Percentiles rank a stretch among this genome's conserved stretches.
These are phyloP conservation scores for Echria macrotheca DNA, from an alignment of 495 filamentous ascomycete species.

Conservation along the genomic window DNA sequence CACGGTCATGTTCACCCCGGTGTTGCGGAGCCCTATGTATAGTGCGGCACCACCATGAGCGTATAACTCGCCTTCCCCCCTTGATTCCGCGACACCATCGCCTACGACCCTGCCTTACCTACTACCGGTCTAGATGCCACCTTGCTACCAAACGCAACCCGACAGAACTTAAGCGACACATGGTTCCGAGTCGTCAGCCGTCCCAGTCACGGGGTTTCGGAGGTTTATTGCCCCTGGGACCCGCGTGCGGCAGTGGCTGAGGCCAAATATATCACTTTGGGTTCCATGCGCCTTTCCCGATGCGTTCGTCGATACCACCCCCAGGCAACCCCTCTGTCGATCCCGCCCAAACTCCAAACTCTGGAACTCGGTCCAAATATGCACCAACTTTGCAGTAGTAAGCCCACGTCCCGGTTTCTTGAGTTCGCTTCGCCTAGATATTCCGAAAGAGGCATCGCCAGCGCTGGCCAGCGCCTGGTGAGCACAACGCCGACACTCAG, in stretches of 20 bases:
- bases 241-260: neutral
- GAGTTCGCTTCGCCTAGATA: neutral
- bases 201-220: neutral
- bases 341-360: neutral
- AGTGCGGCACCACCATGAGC: too few species aligned
- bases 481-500: too few species aligned
- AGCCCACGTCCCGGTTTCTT: neutral
- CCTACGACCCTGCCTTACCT: neutral
- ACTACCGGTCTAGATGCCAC: neutral
- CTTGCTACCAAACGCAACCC: neutral
- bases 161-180: slow-evolving; percentile 1
- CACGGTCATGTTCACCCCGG: too few species aligned
- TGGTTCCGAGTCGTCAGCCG: neutral
- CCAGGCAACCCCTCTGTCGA: too few species aligned
- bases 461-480: too few species aligned
- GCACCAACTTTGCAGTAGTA: neutral
- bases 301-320: neutral
- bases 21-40: too few species aligned
- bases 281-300: slow-evolving; percentile 1
- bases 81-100: neutral
- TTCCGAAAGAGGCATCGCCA: neutral
- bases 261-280: slow-evolving; percentile 4
- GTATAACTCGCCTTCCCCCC: too few species aligned
- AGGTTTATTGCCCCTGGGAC: neutral
- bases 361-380: neutral